A percentile compares a stretch with the other conserved stretches of the same genome.
Evolutionary conservation across 2,329 filamentous ascomycete genomes (phyloP).

Genomic region (Chaetoscypha palmicola): DNA sequence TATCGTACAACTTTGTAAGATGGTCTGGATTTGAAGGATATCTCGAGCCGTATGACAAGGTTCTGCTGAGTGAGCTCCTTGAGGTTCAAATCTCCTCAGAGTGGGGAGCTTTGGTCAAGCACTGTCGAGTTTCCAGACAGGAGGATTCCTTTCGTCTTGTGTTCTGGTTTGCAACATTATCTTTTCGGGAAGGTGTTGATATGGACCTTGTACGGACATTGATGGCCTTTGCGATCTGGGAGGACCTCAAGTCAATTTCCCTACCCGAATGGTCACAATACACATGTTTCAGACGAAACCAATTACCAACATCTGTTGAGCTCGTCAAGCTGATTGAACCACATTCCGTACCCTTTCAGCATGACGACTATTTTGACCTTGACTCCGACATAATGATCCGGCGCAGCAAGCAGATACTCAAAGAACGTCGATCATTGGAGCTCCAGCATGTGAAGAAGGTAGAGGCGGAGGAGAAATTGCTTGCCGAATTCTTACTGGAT

Average conservation of each 20-base stretch:
- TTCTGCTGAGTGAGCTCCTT: slow-evolving; percentile 36
- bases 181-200: slow-evolving; percentile 35
- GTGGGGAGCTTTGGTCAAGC: slow-evolving; percentile 39
- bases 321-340: slow-evolving; percentile 31
- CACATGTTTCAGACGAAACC: slow-evolving; percentile 31
- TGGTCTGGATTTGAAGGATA: slow-evolving; percentile 36
- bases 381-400: no score
- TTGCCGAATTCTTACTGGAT: slow-evolving; percentile 37
- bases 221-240: slow-evolving; percentile 37
- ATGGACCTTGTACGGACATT: slow-evolving; percentile 38
- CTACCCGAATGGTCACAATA: slow-evolving; percentile 34
- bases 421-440: no score
- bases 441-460: slow-evolving; percentile 27
- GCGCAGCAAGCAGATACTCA: no score
- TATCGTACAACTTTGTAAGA: slow-evolving; percentile 27
- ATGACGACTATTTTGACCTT: no score
- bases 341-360: slow-evolving; percentile 27
- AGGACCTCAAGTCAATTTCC: slow-evolving; percentile 33
- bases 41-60: slow-evolving; percentile 22
- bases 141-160: slow-evolving; percentile 34
- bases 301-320: slow-evolving; percentile 30
- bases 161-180: slow-evolving; percentile 40
- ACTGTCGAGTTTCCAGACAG: slow-evolving; percentile 27
- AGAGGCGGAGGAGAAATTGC: slow-evolving; percentile 30
- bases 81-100: slow-evolving; percentile 32